Percentiles rank a stretch among this genome's conserved stretches.
Conservation (phyloP, 805 yeast genomes). For the Candida michaelii region DNA sequence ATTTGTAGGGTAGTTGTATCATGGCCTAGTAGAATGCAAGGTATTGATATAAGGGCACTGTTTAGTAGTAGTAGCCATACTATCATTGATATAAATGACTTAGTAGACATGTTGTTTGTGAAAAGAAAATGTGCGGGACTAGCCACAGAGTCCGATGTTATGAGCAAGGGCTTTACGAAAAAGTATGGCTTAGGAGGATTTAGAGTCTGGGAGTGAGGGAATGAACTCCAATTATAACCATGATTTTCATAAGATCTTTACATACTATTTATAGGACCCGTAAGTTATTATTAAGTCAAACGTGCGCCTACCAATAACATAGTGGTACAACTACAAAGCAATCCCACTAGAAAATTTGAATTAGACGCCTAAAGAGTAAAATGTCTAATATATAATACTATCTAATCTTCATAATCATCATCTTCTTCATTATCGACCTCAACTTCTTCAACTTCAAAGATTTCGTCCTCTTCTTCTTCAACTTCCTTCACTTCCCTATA, state of each 20-base stretch:
- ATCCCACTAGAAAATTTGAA: too few species aligned
- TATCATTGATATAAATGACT: neutral
- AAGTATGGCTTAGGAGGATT: too few species aligned
- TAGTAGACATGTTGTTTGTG: neutral
- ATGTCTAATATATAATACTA: too few species aligned
- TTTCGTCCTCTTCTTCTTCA: conserved; percentile 14
- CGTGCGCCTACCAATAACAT: too few species aligned
- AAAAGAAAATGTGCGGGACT: neutral
- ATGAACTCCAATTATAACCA: too few species aligned
- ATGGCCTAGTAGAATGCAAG: neutral
- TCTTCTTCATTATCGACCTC: conserved; percentile 20
- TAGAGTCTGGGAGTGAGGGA: too few species aligned
- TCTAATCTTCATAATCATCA: conserved; percentile 9
- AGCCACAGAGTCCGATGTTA: neutral
- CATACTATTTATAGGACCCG: too few species aligned
- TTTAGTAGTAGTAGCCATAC: conserved; percentile 1
- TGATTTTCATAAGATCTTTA: too few species aligned
- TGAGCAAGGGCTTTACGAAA: too few species aligned
- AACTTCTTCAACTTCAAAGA: conserved; percentile 13
- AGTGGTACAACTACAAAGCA: too few species aligned
- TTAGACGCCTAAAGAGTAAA: too few species aligned
- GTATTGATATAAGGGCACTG: neutral
- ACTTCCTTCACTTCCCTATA: conserved; percentile 19
- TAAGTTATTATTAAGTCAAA: too few species aligned
- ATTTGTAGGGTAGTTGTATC: conserved; percentile 5